phyloP scores from a whole-genome alignment of 2,329 filamentous ascomycete genomes.

The Trichoderma asperellum region DNA sequence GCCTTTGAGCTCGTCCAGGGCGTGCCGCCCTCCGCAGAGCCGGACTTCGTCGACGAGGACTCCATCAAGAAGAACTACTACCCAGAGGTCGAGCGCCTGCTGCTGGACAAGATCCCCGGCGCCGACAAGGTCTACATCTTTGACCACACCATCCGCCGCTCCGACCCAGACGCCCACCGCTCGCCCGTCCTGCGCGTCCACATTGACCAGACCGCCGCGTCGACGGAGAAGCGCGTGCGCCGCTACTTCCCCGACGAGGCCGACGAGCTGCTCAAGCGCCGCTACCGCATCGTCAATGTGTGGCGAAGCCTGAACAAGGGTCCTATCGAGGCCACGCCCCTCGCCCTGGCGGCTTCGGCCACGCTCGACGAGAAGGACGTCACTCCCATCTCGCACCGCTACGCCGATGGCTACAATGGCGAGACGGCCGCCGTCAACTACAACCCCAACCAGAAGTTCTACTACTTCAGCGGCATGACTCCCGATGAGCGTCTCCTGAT shows the following conservation, averaged over 20 bases:
- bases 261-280: conserved; percentile 64
- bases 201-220: conserved; percentile 77
- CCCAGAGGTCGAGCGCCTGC: conserved; percentile 75
- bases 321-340: conserved; percentile 67
- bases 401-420: conserved; percentile 65
- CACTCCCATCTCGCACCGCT: conserved; percentile 73
- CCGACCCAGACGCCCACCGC: conserved; percentile 60
- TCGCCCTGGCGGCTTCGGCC: conserved; percentile 69
- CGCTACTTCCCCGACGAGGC: conserved; percentile 72
- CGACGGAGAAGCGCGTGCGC: conserved; percentile 68
- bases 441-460: conserved; percentile 69
- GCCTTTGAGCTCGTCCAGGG: conserved; percentile 70
- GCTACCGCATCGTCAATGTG: conserved; percentile 85
- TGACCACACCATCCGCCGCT: conserved; percentile 84
- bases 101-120: conserved; percentile 70
- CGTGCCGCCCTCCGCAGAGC: conserved; percentile 55
- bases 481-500: conserved; percentile 73
- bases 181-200: conserved; percentile 74
- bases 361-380: conserved; percentile 66
- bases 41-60: conserved; percentile 68
- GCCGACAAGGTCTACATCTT: conserved; percentile 72
- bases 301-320: conserved; percentile 69
- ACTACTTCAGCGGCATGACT: conserved; percentile 79
- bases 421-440: conserved; percentile 73
- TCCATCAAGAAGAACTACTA: conserved; percentile 77